Evolutionary conservation across 495 filamentous ascomycete species (phyloP), one percentile per base, ranked within the genome.

Genomic region (Xylaria acuta): DNA sequence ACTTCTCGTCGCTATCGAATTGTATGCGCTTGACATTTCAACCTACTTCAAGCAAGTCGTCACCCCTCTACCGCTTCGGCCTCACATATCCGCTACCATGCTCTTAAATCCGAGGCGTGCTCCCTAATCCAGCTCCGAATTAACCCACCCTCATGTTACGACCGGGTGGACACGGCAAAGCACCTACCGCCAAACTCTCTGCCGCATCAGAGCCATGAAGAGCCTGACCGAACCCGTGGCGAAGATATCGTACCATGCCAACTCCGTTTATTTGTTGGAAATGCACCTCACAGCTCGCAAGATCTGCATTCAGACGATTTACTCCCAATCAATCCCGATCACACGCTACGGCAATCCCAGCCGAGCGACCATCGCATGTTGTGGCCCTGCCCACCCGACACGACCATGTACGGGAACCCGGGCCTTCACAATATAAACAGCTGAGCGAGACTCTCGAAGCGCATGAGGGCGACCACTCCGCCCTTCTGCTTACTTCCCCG

Each of bases 231-330:
- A 45, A 34, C 34, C 22, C 45, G 34, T 34, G 58, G 45, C 59
- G 38, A 71, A 64, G 45, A 43, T 56, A 64, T 64, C 56, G 63
- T 56, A 75, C 56, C 22, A 79, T 79, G 77, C 58, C 74, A 66
- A 74, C 63, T 53, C 70, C 75, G 22, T 79, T 76, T 64, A 70
- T 75, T 70, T 79, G 77, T 56, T 72, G 71, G 58, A 71, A 69
- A 73, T 79, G 77, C 47, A 69, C 72, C 67, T 63, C 65, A 32
- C 72, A 70, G 49, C 66, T 77, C 56, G 53, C 72, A 6, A 59
- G 58, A 12, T 62, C 62, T 30, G 30, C 59, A 16, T 34, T 30
- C n/a, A 22, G 47, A 0, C 14, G 30, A 14, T n/a, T 40, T 53
- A 14, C 4, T 20, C 5, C 58, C 6, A 22, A 54, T 25, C 32